Evolutionary conservation across 768 basidiomycete species (phyloP), one percentile per base, ranked within the genome.

Genomic region (Rickenella mellea): DNA sequence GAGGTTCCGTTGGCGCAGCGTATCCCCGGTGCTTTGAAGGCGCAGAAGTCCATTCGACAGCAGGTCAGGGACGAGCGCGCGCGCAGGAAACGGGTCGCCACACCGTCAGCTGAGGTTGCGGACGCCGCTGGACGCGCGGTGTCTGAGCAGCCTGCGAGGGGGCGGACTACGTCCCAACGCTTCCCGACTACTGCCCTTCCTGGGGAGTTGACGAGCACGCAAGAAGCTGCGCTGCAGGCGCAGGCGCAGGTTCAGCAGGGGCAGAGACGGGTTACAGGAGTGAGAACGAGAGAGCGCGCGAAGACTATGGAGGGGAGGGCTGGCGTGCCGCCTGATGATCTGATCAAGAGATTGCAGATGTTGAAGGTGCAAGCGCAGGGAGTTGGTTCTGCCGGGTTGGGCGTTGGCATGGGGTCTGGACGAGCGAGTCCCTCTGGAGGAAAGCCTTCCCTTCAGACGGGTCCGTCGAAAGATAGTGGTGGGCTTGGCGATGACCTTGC

Each of bases 1-100:
- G 83, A 94, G 51, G 67, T 90, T 1, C 91, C 91, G 1, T 70
- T 94, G 12, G 91, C 89, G 2, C 78, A 75, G 48, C 70, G 80
- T 24, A 87, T 90, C 42, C 91, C 90, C 4, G 81, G 79, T 1
- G 91, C 91, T 3, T 61, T 94, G 44, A 73, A 69, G 3, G 90
- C 88, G 8, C 91, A 94, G 53, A 78, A 76, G 51, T 79, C 82
- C 5, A 85, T 94, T 41, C 74, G 86, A 15, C 67, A 69, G 33
- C 74, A 87, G 55, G 77, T 85, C 19, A 70, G 70, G 27, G 76
- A 82, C 47, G 85, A 89, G 56, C 65, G 75, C 24, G 74, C 79
- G 27, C 68, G 73, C 46, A 68, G 78, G 40, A 68, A 69, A 49
- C 59, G 67, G 31, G 71, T 77, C 30, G 68, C 73, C 21, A 66